Percentiles rank a stretch among this genome's conserved stretches.
Evolutionary conservation across 1,284 basidiomycete genomes (phyloP).

Genomic region (Boletus sp.): DNA sequence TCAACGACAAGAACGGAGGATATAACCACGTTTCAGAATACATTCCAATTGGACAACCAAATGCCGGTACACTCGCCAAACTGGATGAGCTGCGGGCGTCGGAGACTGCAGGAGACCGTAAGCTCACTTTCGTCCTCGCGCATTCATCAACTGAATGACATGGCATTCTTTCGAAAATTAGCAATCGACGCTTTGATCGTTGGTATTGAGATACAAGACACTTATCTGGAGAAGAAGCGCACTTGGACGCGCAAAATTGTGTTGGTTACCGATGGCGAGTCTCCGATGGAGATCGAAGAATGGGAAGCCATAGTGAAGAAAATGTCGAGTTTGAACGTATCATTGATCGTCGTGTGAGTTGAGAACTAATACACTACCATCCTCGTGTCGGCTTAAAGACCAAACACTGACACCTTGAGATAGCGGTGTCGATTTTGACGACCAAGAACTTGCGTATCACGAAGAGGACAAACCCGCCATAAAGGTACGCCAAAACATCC

Average conservation of each 20-base stretch:
- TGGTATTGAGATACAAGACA: constrained; percentile 72
- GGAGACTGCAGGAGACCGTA: constrained; percentile 63
- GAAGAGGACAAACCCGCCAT: constrained; percentile 66
- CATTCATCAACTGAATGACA: background rate
- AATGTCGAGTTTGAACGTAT: constrained; percentile 57
- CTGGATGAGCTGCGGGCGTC: constrained; percentile 65
- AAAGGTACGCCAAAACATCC: constrained; percentile 49
- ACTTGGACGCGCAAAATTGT: constrained; percentile 81
- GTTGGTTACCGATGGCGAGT: constrained; percentile 78
- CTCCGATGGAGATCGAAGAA: constrained; percentile 64
- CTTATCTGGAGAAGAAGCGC: constrained; percentile 58
- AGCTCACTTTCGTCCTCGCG: constrained; percentile 29
- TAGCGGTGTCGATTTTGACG: constrained; percentile 85
- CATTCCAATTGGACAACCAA: constrained; percentile 76
- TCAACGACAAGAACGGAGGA: constrained; percentile 58
- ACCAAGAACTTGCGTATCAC: constrained; percentile 58
- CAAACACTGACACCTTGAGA: constrained; percentile 10
- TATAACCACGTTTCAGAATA: constrained; percentile 79
- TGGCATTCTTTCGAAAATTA: constrained; percentile 31
- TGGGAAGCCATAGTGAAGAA: constrained; percentile 71
- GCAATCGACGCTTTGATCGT: constrained; percentile 88
- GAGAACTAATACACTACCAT: too few relatives aligned
- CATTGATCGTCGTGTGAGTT: constrained; percentile 60
- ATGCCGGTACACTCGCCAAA: constrained; percentile 69
- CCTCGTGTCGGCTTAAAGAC: too few relatives aligned